A percentile compares a stretch with the other conserved stretches of the same genome.
phyloP scores from a whole-genome alignment of 257 asterid species.

The Leonotis leonurus region DNA sequence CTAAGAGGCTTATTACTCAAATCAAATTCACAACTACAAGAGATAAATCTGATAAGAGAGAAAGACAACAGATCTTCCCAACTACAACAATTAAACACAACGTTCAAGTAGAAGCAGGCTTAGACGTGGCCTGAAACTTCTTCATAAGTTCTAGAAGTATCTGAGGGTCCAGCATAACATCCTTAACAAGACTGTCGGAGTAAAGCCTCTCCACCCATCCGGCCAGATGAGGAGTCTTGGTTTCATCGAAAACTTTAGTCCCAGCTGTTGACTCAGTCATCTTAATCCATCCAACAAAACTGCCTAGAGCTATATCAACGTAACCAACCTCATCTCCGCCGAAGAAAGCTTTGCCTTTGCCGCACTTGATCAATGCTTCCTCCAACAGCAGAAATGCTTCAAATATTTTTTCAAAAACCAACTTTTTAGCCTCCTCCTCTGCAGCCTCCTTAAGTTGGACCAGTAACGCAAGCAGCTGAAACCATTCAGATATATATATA shows the following conservation, averaged over 20 bases:
- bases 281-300: constrained; percentile 23
- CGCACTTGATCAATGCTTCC: constrained; percentile 26
- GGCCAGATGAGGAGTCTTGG: constrained; percentile 27
- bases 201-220: constrained; percentile 28
- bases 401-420: constrained; percentile 13
- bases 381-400: constrained; percentile 27
- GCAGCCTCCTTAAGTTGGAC: neutral
- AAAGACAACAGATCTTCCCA: neutral
- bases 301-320: constrained; percentile 30
- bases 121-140: constrained; percentile 6
- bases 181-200: constrained; percentile 19
- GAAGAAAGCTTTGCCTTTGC: constrained; percentile 32
- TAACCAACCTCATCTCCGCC: constrained; percentile 35
- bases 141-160: constrained; percentile 14
- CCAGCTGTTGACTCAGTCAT: constrained; percentile 2
- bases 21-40: neutral
- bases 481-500: no score
- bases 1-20: neutral
- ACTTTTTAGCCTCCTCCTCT: constrained; percentile 23
- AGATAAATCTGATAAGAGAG: neutral
- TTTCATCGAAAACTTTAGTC: constrained; percentile 18
- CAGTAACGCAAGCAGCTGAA: constrained; percentile 25
- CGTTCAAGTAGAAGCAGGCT: constrained; percentile 5
- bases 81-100: neutral
- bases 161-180: constrained; percentile 19